Evolutionary conservation across 1,284 basidiomycete genomes (phyloP).

Genomic region (Malassezia globosa): DNA sequence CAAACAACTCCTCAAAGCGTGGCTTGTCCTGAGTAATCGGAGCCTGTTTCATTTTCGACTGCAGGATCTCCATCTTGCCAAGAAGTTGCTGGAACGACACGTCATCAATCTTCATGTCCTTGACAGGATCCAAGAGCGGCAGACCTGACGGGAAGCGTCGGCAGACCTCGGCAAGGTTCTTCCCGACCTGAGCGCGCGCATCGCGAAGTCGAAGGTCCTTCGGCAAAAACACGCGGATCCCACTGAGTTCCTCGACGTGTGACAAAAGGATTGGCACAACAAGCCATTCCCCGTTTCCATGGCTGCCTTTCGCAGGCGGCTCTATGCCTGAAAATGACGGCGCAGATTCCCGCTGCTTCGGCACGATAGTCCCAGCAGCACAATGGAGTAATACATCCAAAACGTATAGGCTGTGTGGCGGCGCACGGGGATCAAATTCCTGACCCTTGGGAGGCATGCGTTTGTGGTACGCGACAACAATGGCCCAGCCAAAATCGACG

Average conservation of each 20-base stretch:
- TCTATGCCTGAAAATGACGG: conserved; percentile 21
- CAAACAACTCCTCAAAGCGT: conserved; percentile 63
- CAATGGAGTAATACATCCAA: conserved; percentile 85
- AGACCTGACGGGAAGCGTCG: conserved; percentile 76
- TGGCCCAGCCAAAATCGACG: conserved; percentile 90
- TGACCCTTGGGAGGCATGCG: conserved; percentile 51
- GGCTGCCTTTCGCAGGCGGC: conserved; percentile 21
- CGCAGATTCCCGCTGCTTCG: conserved; percentile 32
- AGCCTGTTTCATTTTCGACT: conserved; percentile 22
- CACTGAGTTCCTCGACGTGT: conserved; percentile 73
- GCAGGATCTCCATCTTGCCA: conserved; percentile 37
- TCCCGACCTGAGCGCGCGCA: conserved; percentile 72
- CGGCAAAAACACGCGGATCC: conserved; percentile 74
- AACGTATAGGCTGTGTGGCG: conserved; percentile 77
- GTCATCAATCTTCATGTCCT: conserved; percentile 94
- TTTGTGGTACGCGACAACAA: conserved; percentile 84
- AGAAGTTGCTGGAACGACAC: conserved; percentile 72
- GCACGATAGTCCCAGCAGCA: conserved; percentile 57
- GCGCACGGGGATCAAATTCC: conserved; percentile 51
- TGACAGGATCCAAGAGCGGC: conserved; percentile 74
- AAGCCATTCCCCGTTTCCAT: conserved; percentile 60
- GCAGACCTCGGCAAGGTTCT: conserved; percentile 78
- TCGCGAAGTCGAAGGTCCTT: conserved; percentile 72
- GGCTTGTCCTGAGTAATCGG: conserved; percentile 53
- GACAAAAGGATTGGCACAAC: conserved; percentile 81